Evolutionary conservation across 1,284 basidiomycete species (phyloP), one percentile per base, ranked within the genome.

Genomic region (Austropuccinia psidii): DNA sequence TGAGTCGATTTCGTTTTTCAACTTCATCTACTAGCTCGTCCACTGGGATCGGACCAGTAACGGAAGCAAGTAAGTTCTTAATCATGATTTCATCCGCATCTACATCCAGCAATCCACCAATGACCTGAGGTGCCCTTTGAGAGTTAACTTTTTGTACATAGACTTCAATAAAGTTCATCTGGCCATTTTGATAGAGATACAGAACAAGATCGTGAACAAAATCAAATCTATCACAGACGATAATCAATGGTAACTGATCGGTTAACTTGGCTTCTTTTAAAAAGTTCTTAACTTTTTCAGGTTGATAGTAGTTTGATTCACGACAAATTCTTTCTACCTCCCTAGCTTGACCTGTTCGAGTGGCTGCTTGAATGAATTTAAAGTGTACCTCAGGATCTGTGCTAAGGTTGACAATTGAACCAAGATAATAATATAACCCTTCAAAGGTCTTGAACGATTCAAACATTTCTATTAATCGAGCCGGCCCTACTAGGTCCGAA

Each of bases 241-340:
- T 98, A 85, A 98, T 99, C 79, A 99, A 89, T 15, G 96, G 96
- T 43, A 99, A 88, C 82, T 98, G 96, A 82, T 98, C 96, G 54
- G 88, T 83, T 45, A 99, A 88, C 80, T 97, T 96, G 79, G 95
- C 95, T 81, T 99, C 96, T 77, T 83, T 83, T 29, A 76, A 41
- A 89, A 97, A 98, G 84, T 99, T 99, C 86, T 98, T 98, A 85
- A 98, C 96, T 83, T 99, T 99, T 84, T 99, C 96, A 1, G 96
- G 91, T 82, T 96, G 96, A 86, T 98, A 98, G 83, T 85, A 86
- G 83, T 98, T 98, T 81, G 90, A 93, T 84, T 99, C 96, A 76
- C 96, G 87, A 81, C 93, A 96, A 79, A 99, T 95, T 74, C 96
- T 91, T 83, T 99, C 96, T 75, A 99, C 96, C 81, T 99, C 96